phyloP scores from a whole-genome alignment of 257 asterid species.

The Capsicum rhomboideum region DNA sequence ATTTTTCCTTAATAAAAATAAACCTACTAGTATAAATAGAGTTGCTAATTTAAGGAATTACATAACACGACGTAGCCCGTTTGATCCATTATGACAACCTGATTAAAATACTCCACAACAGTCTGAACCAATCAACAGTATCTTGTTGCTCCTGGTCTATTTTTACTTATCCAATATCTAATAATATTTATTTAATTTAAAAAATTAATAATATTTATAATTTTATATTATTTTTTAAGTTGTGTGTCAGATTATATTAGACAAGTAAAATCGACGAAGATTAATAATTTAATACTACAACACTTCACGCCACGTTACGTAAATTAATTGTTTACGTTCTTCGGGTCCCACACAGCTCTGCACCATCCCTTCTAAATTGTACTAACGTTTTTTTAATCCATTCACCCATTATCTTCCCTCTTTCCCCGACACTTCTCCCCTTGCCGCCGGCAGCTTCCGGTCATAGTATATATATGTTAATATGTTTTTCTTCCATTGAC shows the following conservation, averaged over 20 bases:
- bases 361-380: not conserved
- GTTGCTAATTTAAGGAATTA: not conserved
- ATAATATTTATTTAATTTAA: too few relatives aligned
- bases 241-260: too few relatives aligned
- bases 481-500: too few relatives aligned
- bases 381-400: not conserved
- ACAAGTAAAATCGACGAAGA: too few relatives aligned
- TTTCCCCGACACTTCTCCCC: not conserved
- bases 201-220: too few relatives aligned
- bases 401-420: not conserved
- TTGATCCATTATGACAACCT: not conserved
- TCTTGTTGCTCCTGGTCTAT: too few relatives aligned
- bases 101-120: not conserved
- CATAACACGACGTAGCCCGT: not conserved
- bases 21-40: too few relatives aligned
- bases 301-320: not conserved
- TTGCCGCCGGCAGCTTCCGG: not conserved
- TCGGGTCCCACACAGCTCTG: not conserved
- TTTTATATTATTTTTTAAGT: too few relatives aligned
- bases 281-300: not conserved
- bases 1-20: too few relatives aligned
- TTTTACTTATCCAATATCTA: too few relatives aligned
- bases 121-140: not conserved
- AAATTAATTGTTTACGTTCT: not conserved
- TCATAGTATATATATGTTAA: too few relatives aligned